Evolutionary conservation across 2,329 filamentous ascomycete genomes (phyloP).

Genomic region (Penicillium sp.): DNA sequence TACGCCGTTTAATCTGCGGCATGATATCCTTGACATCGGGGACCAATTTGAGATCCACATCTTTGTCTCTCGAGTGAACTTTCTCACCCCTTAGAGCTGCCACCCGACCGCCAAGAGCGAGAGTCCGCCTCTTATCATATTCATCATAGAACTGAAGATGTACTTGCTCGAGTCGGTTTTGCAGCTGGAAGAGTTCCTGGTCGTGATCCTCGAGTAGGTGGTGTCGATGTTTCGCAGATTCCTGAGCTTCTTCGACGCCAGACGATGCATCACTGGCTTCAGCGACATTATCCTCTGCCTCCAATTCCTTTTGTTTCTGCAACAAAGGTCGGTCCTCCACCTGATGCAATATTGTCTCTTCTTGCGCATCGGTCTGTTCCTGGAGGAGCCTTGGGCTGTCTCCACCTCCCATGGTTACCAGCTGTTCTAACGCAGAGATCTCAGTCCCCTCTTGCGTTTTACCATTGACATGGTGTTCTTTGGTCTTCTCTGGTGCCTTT

Average conservation of each 20-base stretch:
- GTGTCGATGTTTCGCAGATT: slow-evolving; percentile 54
- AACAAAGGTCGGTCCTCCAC: slow-evolving; percentile 82
- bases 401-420: slow-evolving; percentile 71
- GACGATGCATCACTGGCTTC: slow-evolving; percentile 50
- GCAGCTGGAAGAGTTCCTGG: slow-evolving; percentile 72
- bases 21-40: slow-evolving; percentile 87
- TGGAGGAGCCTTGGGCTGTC: slow-evolving; percentile 67
- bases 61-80: slow-evolving; percentile 40
- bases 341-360: slow-evolving; percentile 82
- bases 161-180: slow-evolving; percentile 70
- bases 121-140: slow-evolving; percentile 61
- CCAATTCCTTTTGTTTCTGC: slow-evolving; percentile 88
- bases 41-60: slow-evolving; percentile 58
- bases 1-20: slow-evolving; percentile 71
- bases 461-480: slow-evolving; percentile 34
- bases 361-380: slow-evolving; percentile 78
- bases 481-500: slow-evolving; percentile 22
- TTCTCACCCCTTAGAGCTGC: slow-evolving; percentile 51
- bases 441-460: slow-evolving; percentile 32
- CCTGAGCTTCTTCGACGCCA: slow-evolving; percentile 42
- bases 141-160: slow-evolving; percentile 79
- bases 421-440: slow-evolving; percentile 64
- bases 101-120: slow-evolving; percentile 47
- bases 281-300: slow-evolving; percentile 72
- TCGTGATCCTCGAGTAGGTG: slow-evolving; percentile 87